Evolutionary conservation across 139 green algal species (phyloP).

Genomic region (Auxenochlorella pyrenoidosa): DNA sequence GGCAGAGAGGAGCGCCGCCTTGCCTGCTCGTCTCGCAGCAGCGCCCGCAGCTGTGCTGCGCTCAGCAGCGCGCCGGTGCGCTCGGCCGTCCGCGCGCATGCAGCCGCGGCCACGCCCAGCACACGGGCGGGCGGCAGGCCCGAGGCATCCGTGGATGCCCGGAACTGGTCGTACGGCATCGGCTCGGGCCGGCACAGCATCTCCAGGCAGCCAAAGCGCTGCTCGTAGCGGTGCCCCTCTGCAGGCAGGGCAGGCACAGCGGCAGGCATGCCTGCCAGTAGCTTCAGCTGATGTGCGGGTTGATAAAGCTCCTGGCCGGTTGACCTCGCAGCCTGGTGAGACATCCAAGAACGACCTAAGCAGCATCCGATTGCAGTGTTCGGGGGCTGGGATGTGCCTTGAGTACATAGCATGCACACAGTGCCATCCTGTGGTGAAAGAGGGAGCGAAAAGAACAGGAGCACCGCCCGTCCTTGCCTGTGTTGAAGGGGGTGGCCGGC

Average conservation of each 20-base stretch:
- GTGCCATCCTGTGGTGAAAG: no score
- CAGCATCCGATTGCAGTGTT: no score
- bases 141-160: background rate
- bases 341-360: no score
- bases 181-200: conserved; percentile 51
- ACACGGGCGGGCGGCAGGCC: background rate
- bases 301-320: background rate
- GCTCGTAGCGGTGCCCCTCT: conserved; percentile 67
- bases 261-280: no score
- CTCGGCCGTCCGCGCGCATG: conserved; percentile 7
- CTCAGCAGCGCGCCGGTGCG: conserved; percentile 4
- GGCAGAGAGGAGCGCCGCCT: no score
- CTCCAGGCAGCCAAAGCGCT: conserved; percentile 75
- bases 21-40: conserved; percentile 28
- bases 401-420: no score
- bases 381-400: no score
- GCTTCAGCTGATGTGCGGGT: no score
- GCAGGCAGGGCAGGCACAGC: background rate
- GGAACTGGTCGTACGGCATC: conserved; percentile 56
- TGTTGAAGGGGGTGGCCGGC: conserved; percentile 16
- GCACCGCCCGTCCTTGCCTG: background rate
- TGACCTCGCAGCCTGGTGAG: conserved; percentile 50
- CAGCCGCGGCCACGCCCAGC: conserved; percentile 1
- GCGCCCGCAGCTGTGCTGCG: background rate
- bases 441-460: no score